Evolutionary conservation across 306 rosid species (phyloP), one percentile per base, ranked within the genome.

Genomic region (Cucumis hystrix): DNA sequence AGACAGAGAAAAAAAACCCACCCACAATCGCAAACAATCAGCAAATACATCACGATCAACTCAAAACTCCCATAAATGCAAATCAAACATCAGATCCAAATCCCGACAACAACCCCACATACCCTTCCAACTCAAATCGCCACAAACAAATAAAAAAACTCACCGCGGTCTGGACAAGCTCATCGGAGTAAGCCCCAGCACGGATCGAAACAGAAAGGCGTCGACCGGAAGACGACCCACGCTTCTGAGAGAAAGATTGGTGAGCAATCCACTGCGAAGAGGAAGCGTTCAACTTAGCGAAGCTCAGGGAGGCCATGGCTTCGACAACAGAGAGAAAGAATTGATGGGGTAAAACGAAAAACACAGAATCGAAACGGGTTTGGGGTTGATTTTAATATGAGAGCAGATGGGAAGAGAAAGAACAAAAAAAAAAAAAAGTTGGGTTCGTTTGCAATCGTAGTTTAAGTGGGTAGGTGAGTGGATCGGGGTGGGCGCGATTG

Each of bases 101-200:
- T 28, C 62, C 77, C n/a, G 30, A 30, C 40, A 73, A 30, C 51
- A 35, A 66, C 30, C 23, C 21, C 76, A 47, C 60, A 49, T n/a
- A 23, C 15, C 28, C 10, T 51, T 30, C 30, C 6, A 73, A 30
- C 25, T 49, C 2, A 35, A 72, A 52, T 28, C 62, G 10, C 28
- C 70, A 41, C 57, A 75, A 75, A 55, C 17, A 45, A 77, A 30
- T 16, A 10, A 40, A 59, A 59, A 30, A 37, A 88, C 97, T 83
- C 78, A 95, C 99, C 4, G 99, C 99, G 45, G 99, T 95, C 74
- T 80, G 85, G 75, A 95, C 79, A 83, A 95, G 97, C 73, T 95
- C 99, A 23, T 95, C 91, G 71, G 88, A 49, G 89, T 90, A 95
- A 78, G 96, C 83, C n/a, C 88, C 67, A 15, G 97, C 96, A 40